Evolutionary conservation across 1,284 basidiomycete genomes (phyloP), one percentile per base, ranked within the genome.

Genomic region (Leccinum huronense): DNA sequence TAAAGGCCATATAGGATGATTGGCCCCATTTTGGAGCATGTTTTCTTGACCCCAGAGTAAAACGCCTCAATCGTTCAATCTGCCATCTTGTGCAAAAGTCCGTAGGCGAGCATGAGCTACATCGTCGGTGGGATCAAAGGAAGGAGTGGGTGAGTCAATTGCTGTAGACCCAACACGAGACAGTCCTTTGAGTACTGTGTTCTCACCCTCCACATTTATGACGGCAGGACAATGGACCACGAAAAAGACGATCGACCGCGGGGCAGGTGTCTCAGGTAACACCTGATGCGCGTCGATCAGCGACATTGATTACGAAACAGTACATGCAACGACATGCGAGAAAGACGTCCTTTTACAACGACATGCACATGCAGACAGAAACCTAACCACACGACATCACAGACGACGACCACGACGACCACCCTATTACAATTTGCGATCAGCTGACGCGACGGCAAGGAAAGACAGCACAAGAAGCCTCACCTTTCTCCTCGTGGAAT

Each of bases 331-430:
- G 72, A 75, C 66, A 67, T 55, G 69, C 51, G 36, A 59, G 38
- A 65, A 59, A 58, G 57, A 23, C 8, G 7, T 16, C 30, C 5
- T 73, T 68, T 66, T 66, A 61, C 60, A 60, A 55, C 63, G 54
- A 16, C 60, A 60, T 65, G 57, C 51, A 66, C 57, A 58, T 63
- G 60, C 40, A 33, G 31, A 66, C 58, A 65, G 54, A 65, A 60
- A 63, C 8, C 57, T 16, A 34, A 61, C 59, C 65, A 62, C 56
- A 66, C 36, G 59, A 58, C 68, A 82, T 87, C 82, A 91, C 73
- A 98, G 89, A 91, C 97, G 94, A 78, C 96, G 94, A 95, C 97
- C 97, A 84, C 97, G 95, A 75, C 97, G 94, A 97, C 97, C 97
- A 90, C 97, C 97, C 95, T 95, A 67, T 58, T 23, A 23, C 58